Evolutionary conservation across 345 rosid genomes (phyloP), one percentile per base, ranked within the genome.

Genomic region (Chamaenerion angustifolium): DNA sequence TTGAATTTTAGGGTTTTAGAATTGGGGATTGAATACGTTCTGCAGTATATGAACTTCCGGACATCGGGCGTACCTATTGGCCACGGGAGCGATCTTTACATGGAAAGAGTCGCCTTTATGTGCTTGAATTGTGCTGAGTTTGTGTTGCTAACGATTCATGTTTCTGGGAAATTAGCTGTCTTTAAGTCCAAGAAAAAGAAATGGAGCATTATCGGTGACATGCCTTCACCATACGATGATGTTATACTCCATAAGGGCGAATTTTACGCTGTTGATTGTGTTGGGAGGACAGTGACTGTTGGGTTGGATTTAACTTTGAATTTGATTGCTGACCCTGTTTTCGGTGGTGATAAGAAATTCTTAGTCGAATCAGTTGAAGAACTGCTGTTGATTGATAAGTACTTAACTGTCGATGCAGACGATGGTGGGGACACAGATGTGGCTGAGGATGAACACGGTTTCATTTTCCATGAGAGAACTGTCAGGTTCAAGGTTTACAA

Each of bases 261-360:
- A 12, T 79, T 88, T 53, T 85, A 67, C 11, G 94, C 94, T 0
- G 96, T 92, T 12, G 96, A 92, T 52, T 62, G 68, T 56, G 74
- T 60, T 0, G 95, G 99, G 49, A 80, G 80, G 50, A 67, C 78
- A 48, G 86, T 92, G 41, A 42, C 65, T 63, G 92, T 88, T 0
- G 84, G 71, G 40, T 45, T 46, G 51, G 60, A 65, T 56, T 42
- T 69, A 21, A 51, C 55, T 10, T 45, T 71, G 49, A 63, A 45
- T 5, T 53, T 70, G 57, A 64, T 49, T 60, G 89, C 71, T 0
- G 49, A 37, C 21, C 72, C 94, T 35, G 73, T 82, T 45, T 80
- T 74, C 64, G 96, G 94, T 11, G 96, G 95, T 40, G 94, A 87
- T 49, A 84, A 82, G 82, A 92, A 87, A 82, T 80, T 68, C 68